phyloP scores from a whole-genome alignment of 2,329 filamentous ascomycete genomes.

The Stachybotrys echinatus region DNA sequence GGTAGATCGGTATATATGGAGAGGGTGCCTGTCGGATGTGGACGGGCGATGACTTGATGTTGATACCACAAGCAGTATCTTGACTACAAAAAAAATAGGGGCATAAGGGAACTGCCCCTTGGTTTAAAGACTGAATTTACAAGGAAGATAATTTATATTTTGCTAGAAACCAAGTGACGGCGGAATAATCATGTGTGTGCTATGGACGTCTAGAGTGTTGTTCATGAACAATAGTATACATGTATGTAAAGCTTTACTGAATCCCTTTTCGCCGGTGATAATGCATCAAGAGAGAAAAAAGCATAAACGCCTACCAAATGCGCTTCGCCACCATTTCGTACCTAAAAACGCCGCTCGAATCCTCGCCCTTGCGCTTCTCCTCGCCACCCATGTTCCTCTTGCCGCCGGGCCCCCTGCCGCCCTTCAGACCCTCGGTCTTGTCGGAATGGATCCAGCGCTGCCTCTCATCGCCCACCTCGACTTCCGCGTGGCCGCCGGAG shows the following conservation, averaged over 20 bases:
- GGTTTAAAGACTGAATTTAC: no score
- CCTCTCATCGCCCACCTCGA: constrained; percentile 87
- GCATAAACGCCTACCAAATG: constrained; percentile 65
- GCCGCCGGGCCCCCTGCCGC: constrained; percentile 46
- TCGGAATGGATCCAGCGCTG: constrained; percentile 82
- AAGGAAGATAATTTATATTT: no score
- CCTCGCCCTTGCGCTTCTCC: constrained; percentile 40
- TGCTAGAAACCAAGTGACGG: no score
- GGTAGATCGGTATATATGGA: neutral
- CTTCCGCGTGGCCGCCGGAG: constrained; percentile 74
- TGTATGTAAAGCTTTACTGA: neutral
- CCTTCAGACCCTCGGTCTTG: constrained; percentile 65
- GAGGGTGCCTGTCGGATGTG: neutral
- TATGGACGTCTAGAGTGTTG: neutral
- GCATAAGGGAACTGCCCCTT: no score
- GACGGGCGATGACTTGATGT: neutral
- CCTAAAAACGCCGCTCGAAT: constrained; percentile 64
- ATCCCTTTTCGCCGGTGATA: neutral
- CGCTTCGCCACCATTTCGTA: constrained; percentile 97
- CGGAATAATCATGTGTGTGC: neutral
- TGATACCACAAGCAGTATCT: neutral
- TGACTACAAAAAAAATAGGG: neutral
- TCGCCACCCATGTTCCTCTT: constrained; percentile 39
- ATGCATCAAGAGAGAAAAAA: neutral
- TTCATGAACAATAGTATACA: neutral